phyloP scores from a whole-genome alignment of 176 grass and related monocot species.

The Eleusine indica region DNA sequence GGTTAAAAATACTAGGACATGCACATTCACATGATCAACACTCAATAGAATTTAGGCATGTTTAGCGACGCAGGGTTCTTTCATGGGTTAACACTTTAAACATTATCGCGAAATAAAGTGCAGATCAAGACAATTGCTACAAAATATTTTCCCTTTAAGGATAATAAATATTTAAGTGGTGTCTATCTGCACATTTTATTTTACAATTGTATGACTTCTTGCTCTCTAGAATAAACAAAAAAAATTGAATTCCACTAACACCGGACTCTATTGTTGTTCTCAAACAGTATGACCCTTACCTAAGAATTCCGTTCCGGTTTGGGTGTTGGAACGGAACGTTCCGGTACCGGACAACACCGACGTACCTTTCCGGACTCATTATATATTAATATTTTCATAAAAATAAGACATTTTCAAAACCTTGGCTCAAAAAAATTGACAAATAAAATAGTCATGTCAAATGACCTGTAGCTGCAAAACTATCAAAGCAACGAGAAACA shows the following conservation, averaged over 20 bases:
- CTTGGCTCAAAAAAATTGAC: no score
- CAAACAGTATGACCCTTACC: no score
- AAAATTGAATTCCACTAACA: not conserved
- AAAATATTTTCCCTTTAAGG: not conserved
- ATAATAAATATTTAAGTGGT: not conserved
- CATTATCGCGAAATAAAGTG: constrained; percentile 25
- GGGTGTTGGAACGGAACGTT: no score
- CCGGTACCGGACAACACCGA: no score
- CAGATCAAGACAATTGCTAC: not conserved
- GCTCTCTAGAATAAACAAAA: not conserved
- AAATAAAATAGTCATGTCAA: no score
- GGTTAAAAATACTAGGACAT: constrained; percentile 13
- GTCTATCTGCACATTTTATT: not conserved
- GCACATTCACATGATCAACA: not conserved
- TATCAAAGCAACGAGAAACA: no score
- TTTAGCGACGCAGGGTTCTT: not conserved
- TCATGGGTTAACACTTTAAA: constrained; percentile 6
- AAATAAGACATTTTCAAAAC: no score
- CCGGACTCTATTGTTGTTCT: no score
- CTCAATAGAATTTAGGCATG: constrained; percentile 12
- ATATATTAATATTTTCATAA: no score
- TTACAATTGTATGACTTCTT: not conserved
- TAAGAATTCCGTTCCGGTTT: no score
- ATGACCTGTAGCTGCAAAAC: no score
- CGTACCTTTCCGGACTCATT: no score